These are phyloP conservation scores for Melocanna baccifera DNA, from an alignment of 176 grass and related monocot genomes.

Conservation along the genomic window DNA sequence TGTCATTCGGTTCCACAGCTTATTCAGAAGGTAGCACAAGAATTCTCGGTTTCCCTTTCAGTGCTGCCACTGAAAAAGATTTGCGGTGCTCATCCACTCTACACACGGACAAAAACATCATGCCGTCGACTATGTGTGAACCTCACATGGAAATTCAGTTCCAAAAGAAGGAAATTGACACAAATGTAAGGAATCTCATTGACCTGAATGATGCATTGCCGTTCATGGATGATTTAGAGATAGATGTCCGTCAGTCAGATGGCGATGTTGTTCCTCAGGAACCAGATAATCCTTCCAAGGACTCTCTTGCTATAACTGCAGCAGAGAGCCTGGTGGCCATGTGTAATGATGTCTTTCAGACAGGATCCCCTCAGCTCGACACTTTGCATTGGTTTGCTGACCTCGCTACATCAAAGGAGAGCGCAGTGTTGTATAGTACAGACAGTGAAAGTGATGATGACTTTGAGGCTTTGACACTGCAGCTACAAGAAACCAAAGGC, in stretches of 20 bases:
- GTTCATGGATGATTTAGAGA: conserved; percentile 39
- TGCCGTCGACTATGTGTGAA: not conserved
- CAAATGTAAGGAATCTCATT: conserved; percentile 39
- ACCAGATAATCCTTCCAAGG: conserved; percentile 27
- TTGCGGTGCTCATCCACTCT: not conserved
- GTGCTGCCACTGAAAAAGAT: conserved; percentile 18
- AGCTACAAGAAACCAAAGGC: conserved; percentile 48
- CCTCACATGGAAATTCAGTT: conserved; percentile 23
- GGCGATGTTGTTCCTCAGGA: conserved; percentile 19
- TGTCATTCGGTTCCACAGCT: conserved; percentile 15
- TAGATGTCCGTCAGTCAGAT: conserved; percentile 20
- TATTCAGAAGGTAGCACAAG: conserved; percentile 23
- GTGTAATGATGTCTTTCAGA: conserved; percentile 4
- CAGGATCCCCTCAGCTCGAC: conserved; percentile 18
- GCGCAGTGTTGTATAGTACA: not conserved
- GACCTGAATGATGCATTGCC: conserved; percentile 63
- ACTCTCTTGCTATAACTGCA: conserved; percentile 38
- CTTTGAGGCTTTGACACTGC: conserved; percentile 56
- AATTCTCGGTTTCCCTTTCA: conserved; percentile 13
- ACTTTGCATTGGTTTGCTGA: conserved; percentile 67
- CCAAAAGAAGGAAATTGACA: conserved; percentile 21
- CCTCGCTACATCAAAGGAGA: conserved; percentile 35
- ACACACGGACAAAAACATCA: not conserved
- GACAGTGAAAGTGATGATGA: conserved; percentile 32
- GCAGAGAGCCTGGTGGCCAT: conserved; percentile 57